Conservation (phyloP, 2,329 filamentous ascomycete species). For the Herpotrichia juniperi region DNA sequence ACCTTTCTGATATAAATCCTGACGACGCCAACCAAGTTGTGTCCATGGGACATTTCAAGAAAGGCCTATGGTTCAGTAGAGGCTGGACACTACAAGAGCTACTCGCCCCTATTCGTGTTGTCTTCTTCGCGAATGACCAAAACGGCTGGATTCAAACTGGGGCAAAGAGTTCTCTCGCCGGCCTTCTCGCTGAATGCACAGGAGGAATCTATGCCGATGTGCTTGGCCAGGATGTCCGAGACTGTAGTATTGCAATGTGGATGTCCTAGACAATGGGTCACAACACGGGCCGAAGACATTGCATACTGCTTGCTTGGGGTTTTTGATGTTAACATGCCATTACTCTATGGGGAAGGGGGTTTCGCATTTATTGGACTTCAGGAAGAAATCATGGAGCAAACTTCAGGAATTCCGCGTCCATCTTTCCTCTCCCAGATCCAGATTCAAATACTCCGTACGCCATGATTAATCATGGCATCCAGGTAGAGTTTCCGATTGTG, state of each 20-base stretch:
- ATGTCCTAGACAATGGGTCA: constrained; percentile 26
- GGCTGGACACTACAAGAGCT: constrained; percentile 9
- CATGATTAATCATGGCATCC: constrained; percentile 2
- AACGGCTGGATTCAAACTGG: constrained; percentile 3
- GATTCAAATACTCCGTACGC: background rate
- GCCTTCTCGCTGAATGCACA: constrained; percentile 3
- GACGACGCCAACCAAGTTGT: no score
- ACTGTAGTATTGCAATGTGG: constrained; percentile 1
- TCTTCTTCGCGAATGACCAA: background rate
- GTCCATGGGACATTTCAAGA: background rate
- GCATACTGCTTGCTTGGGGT: constrained; percentile 24
- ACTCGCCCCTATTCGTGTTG: background rate
- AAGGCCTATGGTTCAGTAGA: constrained; percentile 1
- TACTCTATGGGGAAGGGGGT: constrained; percentile 15
- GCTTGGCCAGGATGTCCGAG: background rate
- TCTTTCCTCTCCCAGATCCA: background rate
- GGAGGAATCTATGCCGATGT: background rate
- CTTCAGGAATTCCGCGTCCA: background rate
- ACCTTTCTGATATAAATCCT: constrained; percentile 9
- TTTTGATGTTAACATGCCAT: constrained; percentile 21
- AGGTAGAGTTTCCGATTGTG: constrained; percentile 2
- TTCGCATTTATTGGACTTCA: constrained; percentile 12
- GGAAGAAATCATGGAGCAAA: constrained; percentile 9
- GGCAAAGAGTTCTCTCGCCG: constrained; percentile 4
- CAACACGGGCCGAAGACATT: constrained; percentile 17